Evolutionary conservation across 2,329 filamentous ascomycete genomes (phyloP).

Genomic region (Coniochaeta pulveracea): DNA sequence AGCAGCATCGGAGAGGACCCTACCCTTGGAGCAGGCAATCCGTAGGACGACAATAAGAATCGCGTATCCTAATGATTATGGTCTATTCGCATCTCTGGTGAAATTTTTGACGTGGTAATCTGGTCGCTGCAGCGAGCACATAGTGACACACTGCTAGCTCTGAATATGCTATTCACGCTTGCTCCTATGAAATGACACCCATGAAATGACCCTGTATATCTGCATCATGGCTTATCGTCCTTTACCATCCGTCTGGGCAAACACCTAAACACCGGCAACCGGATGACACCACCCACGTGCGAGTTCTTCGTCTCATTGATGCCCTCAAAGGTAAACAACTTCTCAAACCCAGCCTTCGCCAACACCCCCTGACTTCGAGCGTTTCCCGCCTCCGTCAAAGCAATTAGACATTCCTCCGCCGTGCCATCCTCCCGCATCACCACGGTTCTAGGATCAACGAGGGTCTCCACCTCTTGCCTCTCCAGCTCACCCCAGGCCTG

Average conservation of each 20-base stretch:
- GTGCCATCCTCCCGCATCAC: slow-evolving; percentile 11
- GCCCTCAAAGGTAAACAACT: slow-evolving; percentile 27
- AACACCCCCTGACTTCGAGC: slow-evolving; percentile 43
- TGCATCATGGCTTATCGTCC: not conserved
- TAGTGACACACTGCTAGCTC: too few relatives aligned
- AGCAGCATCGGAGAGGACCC: too few relatives aligned
- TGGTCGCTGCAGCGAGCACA: too few relatives aligned
- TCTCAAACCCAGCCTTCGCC: slow-evolving; percentile 41
- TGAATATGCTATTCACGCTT: too few relatives aligned
- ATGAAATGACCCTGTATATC: too few relatives aligned
- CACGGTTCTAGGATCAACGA: slow-evolving; percentile 27
- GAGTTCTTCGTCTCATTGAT: slow-evolving; percentile 10
- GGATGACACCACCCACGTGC: not conserved
- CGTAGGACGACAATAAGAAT: too few relatives aligned
- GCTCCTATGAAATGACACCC: too few relatives aligned
- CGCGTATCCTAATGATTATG: too few relatives aligned
- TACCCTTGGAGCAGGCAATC: too few relatives aligned
- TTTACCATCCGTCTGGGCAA: not conserved
- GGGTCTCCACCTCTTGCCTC: slow-evolving; percentile 28
- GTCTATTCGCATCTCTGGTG: too few relatives aligned
- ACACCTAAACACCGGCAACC: not conserved
- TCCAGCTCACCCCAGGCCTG: slow-evolving; percentile 36
- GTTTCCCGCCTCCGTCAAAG: slow-evolving; percentile 38
- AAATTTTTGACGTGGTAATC: too few relatives aligned
- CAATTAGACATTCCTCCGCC: slow-evolving; percentile 29